phyloP scores from a whole-genome alignment of 306 rosid species.

The Ammopiptanthus mongolicus region DNA sequence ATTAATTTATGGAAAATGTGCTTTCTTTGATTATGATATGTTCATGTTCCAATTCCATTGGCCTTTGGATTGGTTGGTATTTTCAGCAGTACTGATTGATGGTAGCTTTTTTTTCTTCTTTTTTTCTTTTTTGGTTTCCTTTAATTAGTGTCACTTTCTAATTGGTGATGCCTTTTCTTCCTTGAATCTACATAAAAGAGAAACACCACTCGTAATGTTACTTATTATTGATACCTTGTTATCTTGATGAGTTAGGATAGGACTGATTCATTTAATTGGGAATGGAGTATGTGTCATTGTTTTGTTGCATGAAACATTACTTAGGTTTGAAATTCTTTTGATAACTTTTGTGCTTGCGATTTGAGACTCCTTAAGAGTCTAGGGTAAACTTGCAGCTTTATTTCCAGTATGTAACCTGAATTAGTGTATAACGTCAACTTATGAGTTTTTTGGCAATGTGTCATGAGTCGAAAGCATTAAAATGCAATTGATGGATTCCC shows the following conservation, averaged over 20 bases:
- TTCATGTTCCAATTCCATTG: neutral
- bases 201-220: neutral
- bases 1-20: neutral
- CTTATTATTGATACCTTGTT: neutral
- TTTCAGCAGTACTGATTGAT: neutral
- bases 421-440: neutral
- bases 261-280: neutral
- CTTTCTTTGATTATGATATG: slow-evolving; percentile 1
- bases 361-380: neutral
- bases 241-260: neutral
- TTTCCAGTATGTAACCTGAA: neutral
- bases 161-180: neutral
- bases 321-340: neutral
- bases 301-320: neutral
- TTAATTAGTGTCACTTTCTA: neutral
- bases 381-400: neutral
- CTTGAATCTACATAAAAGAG: neutral
- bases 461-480: neutral
- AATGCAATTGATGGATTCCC: neutral
- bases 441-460: neutral
- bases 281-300: neutral
- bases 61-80: slow-evolving; percentile 12
- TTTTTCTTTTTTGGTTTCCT: neutral
- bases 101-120: neutral
- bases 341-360: neutral